Evolutionary conservation across 306 rosid genomes (phyloP).

Genomic region (Cotoneaster glaucophyllus): DNA sequence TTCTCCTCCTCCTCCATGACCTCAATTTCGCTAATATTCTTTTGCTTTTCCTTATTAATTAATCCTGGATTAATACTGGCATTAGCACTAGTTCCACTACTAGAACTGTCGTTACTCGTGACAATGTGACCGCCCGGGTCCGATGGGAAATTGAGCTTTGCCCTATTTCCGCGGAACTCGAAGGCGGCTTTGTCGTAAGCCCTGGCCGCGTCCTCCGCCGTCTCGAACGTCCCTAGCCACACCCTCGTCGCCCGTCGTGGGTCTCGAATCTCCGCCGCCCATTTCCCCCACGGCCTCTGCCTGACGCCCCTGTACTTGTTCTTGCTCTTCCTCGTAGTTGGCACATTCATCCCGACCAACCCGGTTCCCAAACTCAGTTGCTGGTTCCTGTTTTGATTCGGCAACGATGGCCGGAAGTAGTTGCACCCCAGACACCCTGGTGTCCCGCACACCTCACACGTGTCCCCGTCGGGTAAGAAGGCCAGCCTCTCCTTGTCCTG

Average conservation of each 20-base stretch:
- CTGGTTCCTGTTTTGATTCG: background rate
- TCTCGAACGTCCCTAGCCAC: conserved; percentile 56
- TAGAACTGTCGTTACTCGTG: background rate
- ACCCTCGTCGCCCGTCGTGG: conserved; percentile 31
- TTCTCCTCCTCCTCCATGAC: background rate
- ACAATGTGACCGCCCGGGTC: background rate
- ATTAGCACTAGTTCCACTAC: background rate
- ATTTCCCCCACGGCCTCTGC: conserved; percentile 62
- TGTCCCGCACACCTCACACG: conserved; percentile 28
- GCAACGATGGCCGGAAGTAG: background rate
- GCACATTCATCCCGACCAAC: background rate
- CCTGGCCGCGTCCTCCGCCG: conserved; percentile 51
- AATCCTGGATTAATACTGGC: background rate
- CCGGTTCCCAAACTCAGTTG: background rate
- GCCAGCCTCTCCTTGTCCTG: background rate
- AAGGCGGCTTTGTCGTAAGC: conserved; percentile 58
- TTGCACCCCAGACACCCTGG: conserved; percentile 47
- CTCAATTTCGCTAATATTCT: background rate
- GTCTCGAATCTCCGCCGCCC: conserved; percentile 62
- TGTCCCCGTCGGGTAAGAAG: background rate
- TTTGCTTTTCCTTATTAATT: background rate
- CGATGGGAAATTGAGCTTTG: conserved; percentile 38
- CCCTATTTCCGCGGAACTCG: conserved; percentile 33
- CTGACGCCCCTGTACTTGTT: conserved; percentile 48
- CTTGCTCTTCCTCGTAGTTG: conserved; percentile 4